phyloP scores from a whole-genome alignment of 2,329 filamentous ascomycete species.

The Phialophora macrospora region DNA sequence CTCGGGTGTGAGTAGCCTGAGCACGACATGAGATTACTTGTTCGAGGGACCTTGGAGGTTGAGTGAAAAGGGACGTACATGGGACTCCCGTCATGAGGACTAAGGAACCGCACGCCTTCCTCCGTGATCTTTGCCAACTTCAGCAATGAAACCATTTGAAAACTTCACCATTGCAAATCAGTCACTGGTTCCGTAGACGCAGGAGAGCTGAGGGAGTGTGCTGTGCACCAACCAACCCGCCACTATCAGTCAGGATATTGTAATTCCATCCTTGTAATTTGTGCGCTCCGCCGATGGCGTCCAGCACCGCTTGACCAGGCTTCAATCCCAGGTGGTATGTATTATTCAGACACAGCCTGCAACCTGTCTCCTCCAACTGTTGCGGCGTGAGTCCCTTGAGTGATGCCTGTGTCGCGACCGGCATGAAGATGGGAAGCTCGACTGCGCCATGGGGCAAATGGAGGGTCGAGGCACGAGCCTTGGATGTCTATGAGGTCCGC shows the following conservation, averaged over 20 bases:
- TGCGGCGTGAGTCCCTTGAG: slow-evolving; percentile 92
- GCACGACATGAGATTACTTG: slow-evolving; percentile 5
- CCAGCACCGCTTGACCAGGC: slow-evolving; percentile 86
- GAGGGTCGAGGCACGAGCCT: slow-evolving; percentile 86
- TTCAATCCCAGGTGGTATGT: slow-evolving; percentile 96
- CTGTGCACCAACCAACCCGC: slow-evolving; percentile 49
- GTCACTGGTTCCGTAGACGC: slow-evolving; percentile 26
- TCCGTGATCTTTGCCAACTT: slow-evolving; percentile 94
- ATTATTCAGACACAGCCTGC: slow-evolving; percentile 92
- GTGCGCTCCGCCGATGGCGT: slow-evolving; percentile 88
- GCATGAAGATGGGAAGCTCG: slow-evolving; percentile 94
- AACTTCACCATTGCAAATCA: slow-evolving; percentile 60
- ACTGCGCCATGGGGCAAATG: slow-evolving; percentile 91
- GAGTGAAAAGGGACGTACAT: slow-evolving; percentile 62
- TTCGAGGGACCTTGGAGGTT: neutral
- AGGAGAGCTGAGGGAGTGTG: slow-evolving; percentile 23
- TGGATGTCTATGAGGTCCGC: slow-evolving; percentile 71
- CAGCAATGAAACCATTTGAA: slow-evolving; percentile 97
- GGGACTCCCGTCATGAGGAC: slow-evolving; percentile 89
- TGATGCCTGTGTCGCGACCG: slow-evolving; percentile 94
- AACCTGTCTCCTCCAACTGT: slow-evolving; percentile 87
- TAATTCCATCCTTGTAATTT: slow-evolving; percentile 93
- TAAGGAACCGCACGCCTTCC: slow-evolving; percentile 93
- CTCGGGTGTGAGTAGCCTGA: slow-evolving; percentile 85
- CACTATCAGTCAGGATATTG: slow-evolving; percentile 81